These are phyloP conservation scores for Suillus bovinus DNA, from an alignment of 768 basidiomycete species.

Conservation along the genomic window DNA sequence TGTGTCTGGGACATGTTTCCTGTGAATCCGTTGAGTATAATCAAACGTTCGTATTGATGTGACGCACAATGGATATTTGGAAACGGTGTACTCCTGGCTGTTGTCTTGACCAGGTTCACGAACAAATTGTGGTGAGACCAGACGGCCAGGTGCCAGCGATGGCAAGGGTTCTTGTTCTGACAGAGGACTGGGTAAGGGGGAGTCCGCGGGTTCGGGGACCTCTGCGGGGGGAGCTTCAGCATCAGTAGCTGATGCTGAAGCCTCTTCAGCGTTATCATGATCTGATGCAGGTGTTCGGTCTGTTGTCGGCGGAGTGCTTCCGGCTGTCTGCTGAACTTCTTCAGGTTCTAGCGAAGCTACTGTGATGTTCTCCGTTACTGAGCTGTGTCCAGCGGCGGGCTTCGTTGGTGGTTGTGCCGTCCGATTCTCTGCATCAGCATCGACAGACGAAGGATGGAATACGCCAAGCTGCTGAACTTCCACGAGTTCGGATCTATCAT, in stretches of 20 bases:
- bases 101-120: neutral
- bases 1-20: constrained; percentile 1
- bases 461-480: neutral
- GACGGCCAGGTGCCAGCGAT: no score
- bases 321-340: neutral
- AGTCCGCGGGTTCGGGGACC: neutral
- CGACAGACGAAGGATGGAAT: neutral
- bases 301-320: neutral
- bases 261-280: neutral
- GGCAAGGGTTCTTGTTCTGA: neutral
- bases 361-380: neutral
- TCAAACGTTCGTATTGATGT: neutral
- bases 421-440: neutral
- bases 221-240: neutral
- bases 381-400: neutral
- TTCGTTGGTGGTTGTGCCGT: neutral
- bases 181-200: neutral
- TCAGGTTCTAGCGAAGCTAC: neutral
- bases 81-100: neutral
- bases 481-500: neutral
- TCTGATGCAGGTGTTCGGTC: neutral
- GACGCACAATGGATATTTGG: neutral
- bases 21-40: neutral
- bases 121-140: neutral
- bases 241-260: neutral